Base-by-base conservation (phyloP, 495 filamentous ascomycete species). In the Cercophora scortea region DNA sequence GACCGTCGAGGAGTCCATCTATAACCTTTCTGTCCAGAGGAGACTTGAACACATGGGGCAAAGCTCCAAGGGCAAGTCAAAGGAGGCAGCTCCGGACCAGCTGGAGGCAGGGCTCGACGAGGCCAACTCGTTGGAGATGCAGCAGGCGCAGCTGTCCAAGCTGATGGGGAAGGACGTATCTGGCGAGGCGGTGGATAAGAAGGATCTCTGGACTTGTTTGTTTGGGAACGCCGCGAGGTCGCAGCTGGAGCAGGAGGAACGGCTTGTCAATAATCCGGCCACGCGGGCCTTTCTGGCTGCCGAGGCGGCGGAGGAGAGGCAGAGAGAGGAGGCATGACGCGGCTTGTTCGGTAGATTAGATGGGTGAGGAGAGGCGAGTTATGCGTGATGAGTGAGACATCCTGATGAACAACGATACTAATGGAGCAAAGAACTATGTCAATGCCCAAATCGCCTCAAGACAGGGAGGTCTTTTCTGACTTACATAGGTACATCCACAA, bases 1-100 rank as follows among this genome's bases (percentile, higher is more conserved):
- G 44, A 95, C 92, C 0, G 89, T 96, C 2, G 92, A 98, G 58
- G 83, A 94, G 64, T 83, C 84, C 0, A 93, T 98, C 42, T 88
- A 96, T 62, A 80, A 90, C 36, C 78, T 96, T 16, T 90, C 88
- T 0, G 89, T 94, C 10, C 69, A 78, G 42, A 75, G 89, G 38
- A 81, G 92, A 11, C 71, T 95, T 45, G 80, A 82, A 56, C 88
- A 95, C 56, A 86, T 95, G 53, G 76, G 78, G 1, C 70, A 77
- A 25, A 47, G 41, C n/a, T 56, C 50, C 19, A 69, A 62, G 58
- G 64, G 50, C 16, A 70, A 67, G 54, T 53, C 17, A 44, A 76
- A 65, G 52, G 64, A 62, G 51, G 25, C 25, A 25, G 25, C 25
- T 35, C 55, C 68, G 0, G 61, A 66, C 42, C 54, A 70, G 19